Evolutionary conservation across 2,329 filamentous ascomycete genomes (phyloP).

Genomic region (Neofusicoccum parvum): DNA sequence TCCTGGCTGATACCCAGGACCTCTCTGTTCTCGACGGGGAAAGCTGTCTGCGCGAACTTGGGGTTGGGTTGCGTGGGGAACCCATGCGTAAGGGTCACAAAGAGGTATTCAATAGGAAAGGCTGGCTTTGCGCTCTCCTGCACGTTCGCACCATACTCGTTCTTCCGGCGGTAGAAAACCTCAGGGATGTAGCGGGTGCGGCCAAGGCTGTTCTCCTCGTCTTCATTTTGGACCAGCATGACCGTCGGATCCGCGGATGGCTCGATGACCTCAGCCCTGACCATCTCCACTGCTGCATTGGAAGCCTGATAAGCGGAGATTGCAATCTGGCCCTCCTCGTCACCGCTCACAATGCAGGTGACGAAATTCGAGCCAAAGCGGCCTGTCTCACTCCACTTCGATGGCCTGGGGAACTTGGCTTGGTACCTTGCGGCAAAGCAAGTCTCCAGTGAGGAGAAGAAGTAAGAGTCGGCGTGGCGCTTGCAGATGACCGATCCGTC

Average conservation of each 20-base stretch:
- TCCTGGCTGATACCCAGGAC: conserved; percentile 86
- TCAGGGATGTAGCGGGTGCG: conserved; percentile 90
- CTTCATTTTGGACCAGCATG: conserved; percentile 93
- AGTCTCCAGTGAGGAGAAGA: conserved; percentile 88
- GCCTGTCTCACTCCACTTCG: conserved; percentile 96
- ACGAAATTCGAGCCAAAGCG: conserved; percentile 96
- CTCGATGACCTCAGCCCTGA: conserved; percentile 90
- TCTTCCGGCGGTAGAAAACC: conserved; percentile 93
- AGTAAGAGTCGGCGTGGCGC: conserved; percentile 93
- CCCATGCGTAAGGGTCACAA: conserved; percentile 93
- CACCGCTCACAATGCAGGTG: conserved; percentile 92
- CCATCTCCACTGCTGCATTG: conserved; percentile 96
- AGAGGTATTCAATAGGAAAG: conserved; percentile 94
- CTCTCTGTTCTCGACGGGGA: conserved; percentile 91
- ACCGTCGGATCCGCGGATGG: conserved; percentile 88
- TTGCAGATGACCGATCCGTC: conserved; percentile 92
- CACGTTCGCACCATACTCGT: conserved; percentile 94
- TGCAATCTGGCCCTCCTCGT: conserved; percentile 82
- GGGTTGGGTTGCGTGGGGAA: conserved; percentile 83
- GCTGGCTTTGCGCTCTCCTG: conserved; percentile 96
- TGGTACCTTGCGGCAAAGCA: conserved; percentile 86
- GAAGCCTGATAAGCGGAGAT: conserved; percentile 94
- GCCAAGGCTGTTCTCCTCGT: conserved; percentile 73
- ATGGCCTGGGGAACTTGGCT: conserved; percentile 82
- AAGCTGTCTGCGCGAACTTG: conserved; percentile 70